A percentile compares a stretch with the other conserved stretches of the same genome.
Conservation (phyloP, 2,329 filamentous ascomycete species). For the Fusarium sp. region DNA sequence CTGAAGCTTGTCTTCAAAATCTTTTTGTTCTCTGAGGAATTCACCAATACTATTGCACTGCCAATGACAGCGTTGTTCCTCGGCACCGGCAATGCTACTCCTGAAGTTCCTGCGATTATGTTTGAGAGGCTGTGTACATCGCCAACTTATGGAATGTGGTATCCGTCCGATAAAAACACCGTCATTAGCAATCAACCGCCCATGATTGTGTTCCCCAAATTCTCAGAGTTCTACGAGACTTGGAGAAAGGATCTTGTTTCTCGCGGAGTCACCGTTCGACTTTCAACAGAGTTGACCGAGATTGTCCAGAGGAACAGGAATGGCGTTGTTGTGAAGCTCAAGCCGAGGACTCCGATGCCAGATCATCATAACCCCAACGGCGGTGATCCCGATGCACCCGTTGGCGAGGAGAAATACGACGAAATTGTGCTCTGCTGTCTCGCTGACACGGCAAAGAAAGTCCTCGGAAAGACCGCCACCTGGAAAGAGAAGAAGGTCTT, state of each 20-base stretch:
- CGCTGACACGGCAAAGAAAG: constrained; percentile 21
- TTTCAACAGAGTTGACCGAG: constrained; percentile 17
- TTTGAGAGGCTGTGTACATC: constrained; percentile 25
- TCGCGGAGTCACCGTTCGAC: constrained; percentile 11
- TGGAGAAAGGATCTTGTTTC: constrained; percentile 26
- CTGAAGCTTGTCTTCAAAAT: constrained; percentile 17
- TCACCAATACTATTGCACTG: constrained; percentile 24
- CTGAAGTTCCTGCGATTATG: constrained; percentile 23
- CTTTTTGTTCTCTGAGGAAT: constrained; percentile 23
- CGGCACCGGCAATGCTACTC: constrained; percentile 24
- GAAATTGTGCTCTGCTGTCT: constrained; percentile 29
- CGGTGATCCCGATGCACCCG: constrained; percentile 17
- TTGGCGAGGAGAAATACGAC: constrained; percentile 19
- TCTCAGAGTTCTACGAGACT: constrained; percentile 18
- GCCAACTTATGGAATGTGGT: constrained; percentile 30
- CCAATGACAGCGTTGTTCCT: constrained; percentile 27
- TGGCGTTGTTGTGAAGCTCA: constrained; percentile 17
- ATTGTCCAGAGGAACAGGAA: constrained; percentile 21
- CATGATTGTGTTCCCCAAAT: constrained; percentile 28
- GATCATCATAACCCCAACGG: constrained; percentile 28
- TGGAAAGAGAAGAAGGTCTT: constrained; percentile 31
- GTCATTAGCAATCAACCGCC: constrained; percentile 24
- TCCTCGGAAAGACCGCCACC: constrained; percentile 18
- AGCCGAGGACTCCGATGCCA: constrained; percentile 10
- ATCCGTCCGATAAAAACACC: constrained; percentile 12